phyloP scores from a whole-genome alignment of 495 filamentous ascomycete species.

The Talaromyces proteolyticus region DNA sequence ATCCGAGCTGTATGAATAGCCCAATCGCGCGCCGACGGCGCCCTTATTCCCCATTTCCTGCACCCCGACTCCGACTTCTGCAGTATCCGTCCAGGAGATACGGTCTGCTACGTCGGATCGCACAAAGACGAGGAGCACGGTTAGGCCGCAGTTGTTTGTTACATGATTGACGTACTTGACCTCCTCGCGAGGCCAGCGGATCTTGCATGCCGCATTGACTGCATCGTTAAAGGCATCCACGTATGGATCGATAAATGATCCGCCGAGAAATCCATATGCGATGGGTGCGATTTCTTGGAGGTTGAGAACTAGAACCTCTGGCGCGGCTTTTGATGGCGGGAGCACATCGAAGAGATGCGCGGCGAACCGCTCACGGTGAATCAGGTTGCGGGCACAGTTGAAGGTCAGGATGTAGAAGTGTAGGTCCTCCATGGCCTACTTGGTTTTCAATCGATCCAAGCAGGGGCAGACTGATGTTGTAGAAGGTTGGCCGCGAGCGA shows the following conservation, averaged over 20 bases:
- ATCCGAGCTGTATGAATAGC: slow-evolving; percentile 33
- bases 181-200: slow-evolving; percentile 21
- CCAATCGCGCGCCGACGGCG: slow-evolving; percentile 71
- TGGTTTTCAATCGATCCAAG: background rate
- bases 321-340: slow-evolving; percentile 40
- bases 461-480: too few species aligned
- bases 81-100: slow-evolving; percentile 57
- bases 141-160: slow-evolving; percentile 77
- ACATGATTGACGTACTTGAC: slow-evolving; percentile 45
- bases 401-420: slow-evolving; percentile 76
- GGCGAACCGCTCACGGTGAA: slow-evolving; percentile 60
- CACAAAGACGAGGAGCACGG: slow-evolving; percentile 76
- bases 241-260: slow-evolving; percentile 70
- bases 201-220: slow-evolving; percentile 57
- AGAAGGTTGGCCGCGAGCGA: too few species aligned
- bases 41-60: slow-evolving; percentile 93
- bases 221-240: slow-evolving; percentile 61
- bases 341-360: slow-evolving; percentile 68
- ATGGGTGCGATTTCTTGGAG: slow-evolving; percentile 91
- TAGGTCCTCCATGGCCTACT: slow-evolving; percentile 37
- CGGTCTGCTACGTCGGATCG: slow-evolving; percentile 46
- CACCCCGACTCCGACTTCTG: slow-evolving; percentile 74
- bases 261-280: slow-evolving; percentile 78
- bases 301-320: slow-evolving; percentile 68
- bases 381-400: slow-evolving; percentile 72